These are phyloP conservation scores for Microcyclosporella mali DNA, from an alignment of 2,329 filamentous ascomycete genomes.

Conservation along the genomic window DNA sequence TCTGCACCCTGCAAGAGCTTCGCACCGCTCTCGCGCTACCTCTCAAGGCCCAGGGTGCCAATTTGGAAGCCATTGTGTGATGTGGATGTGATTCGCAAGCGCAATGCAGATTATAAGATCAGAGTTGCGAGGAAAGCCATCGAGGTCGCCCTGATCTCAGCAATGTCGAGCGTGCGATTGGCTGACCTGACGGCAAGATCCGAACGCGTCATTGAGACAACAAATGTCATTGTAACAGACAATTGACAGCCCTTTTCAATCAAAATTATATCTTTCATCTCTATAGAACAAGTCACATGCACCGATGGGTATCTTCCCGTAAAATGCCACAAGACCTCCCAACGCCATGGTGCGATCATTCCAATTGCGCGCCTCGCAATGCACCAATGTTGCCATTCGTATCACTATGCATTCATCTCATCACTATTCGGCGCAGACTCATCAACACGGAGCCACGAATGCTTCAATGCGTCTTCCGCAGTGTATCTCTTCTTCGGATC, in stretches of 20 bases:
- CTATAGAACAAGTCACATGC: not conserved
- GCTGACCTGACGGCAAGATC: too few relatives aligned
- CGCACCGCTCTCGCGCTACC: conserved; percentile 59
- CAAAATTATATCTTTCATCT: too few relatives aligned
- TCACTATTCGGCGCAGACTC: conserved; percentile 10
- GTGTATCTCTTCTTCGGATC: conserved; percentile 69
- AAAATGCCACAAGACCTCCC: conserved; percentile 2
- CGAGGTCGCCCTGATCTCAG: too few relatives aligned
- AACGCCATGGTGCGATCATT: conserved; percentile 1
- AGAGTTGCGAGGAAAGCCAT: too few relatives aligned
- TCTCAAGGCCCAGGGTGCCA: conserved; percentile 67
- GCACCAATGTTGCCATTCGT: not conserved
- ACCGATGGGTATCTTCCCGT: not conserved
- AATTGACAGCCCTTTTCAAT: too few relatives aligned
- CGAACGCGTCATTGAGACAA: too few relatives aligned
- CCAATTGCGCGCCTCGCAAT: not conserved
- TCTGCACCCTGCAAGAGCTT: conserved; percentile 59
- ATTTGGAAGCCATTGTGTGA: conserved; percentile 70
- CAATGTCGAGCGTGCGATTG: not conserved
- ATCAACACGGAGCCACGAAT: conserved; percentile 42
- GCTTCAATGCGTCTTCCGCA: conserved; percentile 65
- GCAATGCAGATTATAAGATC: too few relatives aligned
- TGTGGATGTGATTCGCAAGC: conserved; percentile 4
- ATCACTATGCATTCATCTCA: conserved; percentile 6
- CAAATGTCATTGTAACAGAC: too few relatives aligned